These are phyloP conservation scores for Penicillium frequentans DNA, from an alignment of 2,329 filamentous ascomycete species.

Conservation along the genomic window DNA sequence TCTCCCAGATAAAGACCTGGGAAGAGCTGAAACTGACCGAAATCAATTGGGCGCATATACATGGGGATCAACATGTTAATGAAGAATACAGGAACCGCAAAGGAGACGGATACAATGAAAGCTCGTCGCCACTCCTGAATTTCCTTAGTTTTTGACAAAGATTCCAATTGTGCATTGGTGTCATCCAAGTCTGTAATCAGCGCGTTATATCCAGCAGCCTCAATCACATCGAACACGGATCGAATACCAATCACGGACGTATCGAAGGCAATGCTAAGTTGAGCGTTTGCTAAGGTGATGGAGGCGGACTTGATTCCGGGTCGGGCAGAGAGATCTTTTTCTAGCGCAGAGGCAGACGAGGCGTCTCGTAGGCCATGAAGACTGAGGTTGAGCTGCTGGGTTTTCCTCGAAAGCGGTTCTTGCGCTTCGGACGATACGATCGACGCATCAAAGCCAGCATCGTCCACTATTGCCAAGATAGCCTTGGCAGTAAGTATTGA, in stretches of 20 bases:
- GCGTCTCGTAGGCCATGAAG: constrained; percentile 77
- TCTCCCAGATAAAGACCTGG: constrained; percentile 87
- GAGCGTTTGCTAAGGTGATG: constrained; percentile 71
- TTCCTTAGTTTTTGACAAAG: constrained; percentile 91
- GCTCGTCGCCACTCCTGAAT: constrained; percentile 89
- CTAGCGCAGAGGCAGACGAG: constrained; percentile 69
- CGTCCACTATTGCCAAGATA: constrained; percentile 81
- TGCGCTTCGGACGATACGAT: constrained; percentile 75
- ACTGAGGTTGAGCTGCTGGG: constrained; percentile 72
- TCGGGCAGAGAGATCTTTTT: constrained; percentile 63
- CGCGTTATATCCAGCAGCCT: constrained; percentile 82
- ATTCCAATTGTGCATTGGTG: constrained; percentile 95
- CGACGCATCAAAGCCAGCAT: constrained; percentile 82
- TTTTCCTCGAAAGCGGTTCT: constrained; percentile 53
- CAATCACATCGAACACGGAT: constrained; percentile 76
- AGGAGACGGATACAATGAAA: constrained; percentile 73
- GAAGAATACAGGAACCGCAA: constrained; percentile 86
- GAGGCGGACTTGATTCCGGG: constrained; percentile 73
- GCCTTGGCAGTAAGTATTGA: constrained; percentile 68
- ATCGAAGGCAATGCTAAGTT: constrained; percentile 72
- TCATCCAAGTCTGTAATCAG: constrained; percentile 88
- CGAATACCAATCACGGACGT: constrained; percentile 74
- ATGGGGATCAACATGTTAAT: constrained; percentile 95
- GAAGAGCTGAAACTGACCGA: constrained; percentile 66
- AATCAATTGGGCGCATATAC: constrained; percentile 72